These are phyloP conservation scores for Hemileccinum rubropunctum DNA, from an alignment of 768 basidiomycete species.

Conservation along the genomic window DNA sequence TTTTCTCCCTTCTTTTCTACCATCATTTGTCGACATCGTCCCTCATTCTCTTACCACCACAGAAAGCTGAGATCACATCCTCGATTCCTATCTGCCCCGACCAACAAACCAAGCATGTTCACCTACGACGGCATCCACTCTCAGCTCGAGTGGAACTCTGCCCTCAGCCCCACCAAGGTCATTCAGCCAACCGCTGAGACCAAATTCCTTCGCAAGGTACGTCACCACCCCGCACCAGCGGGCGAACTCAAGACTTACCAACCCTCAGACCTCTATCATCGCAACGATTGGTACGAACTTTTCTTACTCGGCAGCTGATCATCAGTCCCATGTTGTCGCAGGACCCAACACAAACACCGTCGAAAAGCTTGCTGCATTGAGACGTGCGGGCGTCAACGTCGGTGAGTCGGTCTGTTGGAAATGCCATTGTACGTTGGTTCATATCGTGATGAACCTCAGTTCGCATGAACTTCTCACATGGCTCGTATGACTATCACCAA, in stretches of 20 bases:
- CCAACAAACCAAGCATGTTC: constrained; percentile 41
- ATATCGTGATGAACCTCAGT: constrained; percentile 47
- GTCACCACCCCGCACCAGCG: constrained; percentile 14
- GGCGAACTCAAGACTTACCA: constrained; percentile 3
- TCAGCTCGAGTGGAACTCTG: constrained; percentile 92
- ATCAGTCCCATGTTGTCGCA: constrained; percentile 30
- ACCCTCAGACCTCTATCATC: constrained; percentile 86
- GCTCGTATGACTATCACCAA: constrained; percentile 97
- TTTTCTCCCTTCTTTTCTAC: constrained; percentile 11
- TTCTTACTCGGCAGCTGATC: neutral
- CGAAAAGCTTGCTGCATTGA: constrained; percentile 82
- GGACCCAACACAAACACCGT: constrained; percentile 93
- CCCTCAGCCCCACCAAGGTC: constrained; percentile 69
- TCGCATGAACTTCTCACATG: constrained; percentile 99
- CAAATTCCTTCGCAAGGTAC: constrained; percentile 89
- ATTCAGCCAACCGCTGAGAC: constrained; percentile 73
- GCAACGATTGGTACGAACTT: constrained; percentile 89
- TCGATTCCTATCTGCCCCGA: constrained; percentile 9
- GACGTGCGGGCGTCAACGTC: constrained; percentile 94
- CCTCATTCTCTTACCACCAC: neutral
- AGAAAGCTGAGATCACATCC: constrained; percentile 8
- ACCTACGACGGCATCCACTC: constrained; percentile 62
- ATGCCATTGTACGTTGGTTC: neutral
- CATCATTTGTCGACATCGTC: constrained; percentile 16
- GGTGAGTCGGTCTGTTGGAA: constrained; percentile 51